These are phyloP conservation scores for Leccinum fuscescens DNA, from an alignment of 1,284 basidiomycete species.

Conservation along the genomic window DNA sequence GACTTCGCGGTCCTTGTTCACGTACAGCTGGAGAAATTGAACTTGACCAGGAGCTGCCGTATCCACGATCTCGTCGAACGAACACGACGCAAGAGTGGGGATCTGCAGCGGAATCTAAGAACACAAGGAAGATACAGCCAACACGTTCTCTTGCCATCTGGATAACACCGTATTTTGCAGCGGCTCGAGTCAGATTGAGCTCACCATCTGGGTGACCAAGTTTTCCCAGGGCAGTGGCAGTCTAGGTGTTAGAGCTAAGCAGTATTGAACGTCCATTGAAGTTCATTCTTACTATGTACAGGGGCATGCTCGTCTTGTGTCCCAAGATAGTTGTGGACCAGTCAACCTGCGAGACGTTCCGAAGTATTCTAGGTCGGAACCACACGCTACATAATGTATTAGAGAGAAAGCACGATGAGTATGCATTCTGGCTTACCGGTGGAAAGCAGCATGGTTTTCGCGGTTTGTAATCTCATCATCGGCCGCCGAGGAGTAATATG, in stretches of 20 bases:
- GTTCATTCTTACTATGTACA: constrained; percentile 62
- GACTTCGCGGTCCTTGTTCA: constrained; percentile 80
- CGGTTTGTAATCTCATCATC: constrained; percentile 88
- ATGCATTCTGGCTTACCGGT: constrained; percentile 49
- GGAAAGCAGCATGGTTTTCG: constrained; percentile 87
- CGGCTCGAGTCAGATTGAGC: constrained; percentile 82
- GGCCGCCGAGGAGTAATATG: constrained; percentile 84
- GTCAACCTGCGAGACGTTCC: constrained; percentile 82
- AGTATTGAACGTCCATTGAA: neutral
- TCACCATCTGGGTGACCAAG: constrained; percentile 94
- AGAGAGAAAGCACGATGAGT: neutral
- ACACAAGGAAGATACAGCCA: neutral
- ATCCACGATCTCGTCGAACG: constrained; percentile 89
- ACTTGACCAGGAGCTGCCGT: constrained; percentile 70
- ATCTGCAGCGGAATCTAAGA: constrained; percentile 48
- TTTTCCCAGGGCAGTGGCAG: constrained; percentile 83
- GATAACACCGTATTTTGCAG: constrained; percentile 76
- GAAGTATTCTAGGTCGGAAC: constrained; percentile 88
- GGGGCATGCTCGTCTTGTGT: constrained; percentile 68
- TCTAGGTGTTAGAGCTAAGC: constrained; percentile 38
- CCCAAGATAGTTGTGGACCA: constrained; percentile 82
- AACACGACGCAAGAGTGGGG: constrained; percentile 85
- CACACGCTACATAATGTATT: constrained; percentile 61
- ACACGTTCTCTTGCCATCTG: constrained; percentile 68
- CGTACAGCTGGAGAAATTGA: constrained; percentile 80